Base-by-base conservation (phyloP, 2,329 filamentous ascomycete genomes). In the Calonectria leucothoes region DNA sequence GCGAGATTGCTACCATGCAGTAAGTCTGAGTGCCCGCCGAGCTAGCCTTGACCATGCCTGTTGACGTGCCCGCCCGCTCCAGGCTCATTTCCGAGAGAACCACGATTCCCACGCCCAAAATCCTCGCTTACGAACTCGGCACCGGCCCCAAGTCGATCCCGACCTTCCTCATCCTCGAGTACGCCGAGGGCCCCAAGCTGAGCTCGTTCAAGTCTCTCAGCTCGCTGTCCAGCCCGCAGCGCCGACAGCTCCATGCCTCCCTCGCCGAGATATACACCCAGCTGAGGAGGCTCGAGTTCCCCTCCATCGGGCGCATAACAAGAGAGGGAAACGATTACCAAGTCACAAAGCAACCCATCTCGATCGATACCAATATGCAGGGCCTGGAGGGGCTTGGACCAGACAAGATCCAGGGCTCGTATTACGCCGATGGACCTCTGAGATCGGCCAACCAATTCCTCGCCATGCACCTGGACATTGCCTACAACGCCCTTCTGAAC, bases 191-290 rank as follows among this genome's bases (percentile, higher is more conserved):
- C 20, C 45, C 15, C 14, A 65, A 51, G 12, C 51, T 75, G n/a
- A 61, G 55, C 55, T 68, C 70, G 14, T 59, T 71, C 33, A n/a
- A 23, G 5, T 27, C 57, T 3, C 45, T 75, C 6, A 20, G 69
- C 35, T 65, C 61, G 14, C 42, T 66, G 25, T 57, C 66, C 15
- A 29, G 23, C 42, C 33, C 59, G 17, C 23, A 72, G 45, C 72
- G 48, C 12, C 42, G 33, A 14, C 59, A 52, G 17, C 61, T 74
- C 6, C 72, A 73, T 61, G 66, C 29, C 3, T 76, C 74, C 25
- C 70, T 76, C 17, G 72, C 72, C 29, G 59, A 73, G 35, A 67
- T 76, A n/a, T 73, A 71, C 42, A 61, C 74, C n/a, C 70, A 76
- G 31, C 71, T 76, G n/a, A 64, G 74, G n/a, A 59, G 69, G 15